phyloP scores from a whole-genome alignment of 345 rosid genomes.

The Moringa oleifera region DNA sequence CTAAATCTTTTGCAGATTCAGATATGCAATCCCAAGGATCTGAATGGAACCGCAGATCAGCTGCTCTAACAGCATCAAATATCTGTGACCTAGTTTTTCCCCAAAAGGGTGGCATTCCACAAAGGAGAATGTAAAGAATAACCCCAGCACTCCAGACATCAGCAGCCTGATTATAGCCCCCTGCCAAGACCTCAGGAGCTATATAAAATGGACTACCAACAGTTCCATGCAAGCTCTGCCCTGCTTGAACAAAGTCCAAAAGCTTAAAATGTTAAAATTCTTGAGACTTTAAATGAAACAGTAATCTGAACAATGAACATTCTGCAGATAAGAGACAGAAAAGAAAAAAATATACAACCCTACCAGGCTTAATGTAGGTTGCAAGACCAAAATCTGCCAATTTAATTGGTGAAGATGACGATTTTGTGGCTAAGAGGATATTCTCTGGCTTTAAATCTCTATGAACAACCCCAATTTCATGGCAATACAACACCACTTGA shows the following conservation, averaged over 20 bases:
- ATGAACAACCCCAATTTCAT: constrained; percentile 64
- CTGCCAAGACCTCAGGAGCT: constrained; percentile 67
- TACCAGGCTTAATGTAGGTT: constrained; percentile 54
- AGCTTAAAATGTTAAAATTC: constrained; percentile 9
- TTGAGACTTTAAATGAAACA: constrained; percentile 5
- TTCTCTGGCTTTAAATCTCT: constrained; percentile 71
- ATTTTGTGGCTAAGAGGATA: constrained; percentile 52
- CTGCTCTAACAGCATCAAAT: constrained; percentile 80
- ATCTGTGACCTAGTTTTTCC: constrained; percentile 80
- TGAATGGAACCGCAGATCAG: constrained; percentile 59
- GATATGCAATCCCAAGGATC: constrained; percentile 69
- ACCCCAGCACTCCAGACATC: constrained; percentile 87
- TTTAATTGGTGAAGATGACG: constrained; percentile 58
- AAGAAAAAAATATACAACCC: constrained; percentile 13
- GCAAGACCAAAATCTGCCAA: constrained; percentile 79
- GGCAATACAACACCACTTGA: constrained; percentile 66
- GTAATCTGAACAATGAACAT: not conserved
- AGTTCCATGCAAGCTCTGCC: constrained; percentile 51
- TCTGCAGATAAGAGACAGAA: not conserved
- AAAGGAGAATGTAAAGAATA: constrained; percentile 57
- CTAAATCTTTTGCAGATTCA: constrained; percentile 56
- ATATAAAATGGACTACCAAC: constrained; percentile 77
- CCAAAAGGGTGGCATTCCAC: constrained; percentile 74
- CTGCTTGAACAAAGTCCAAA: constrained; percentile 26
- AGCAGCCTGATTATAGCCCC: constrained; percentile 65